phyloP scores from a whole-genome alignment of 2,329 filamentous ascomycete species.

The Fusarium paranaense region DNA sequence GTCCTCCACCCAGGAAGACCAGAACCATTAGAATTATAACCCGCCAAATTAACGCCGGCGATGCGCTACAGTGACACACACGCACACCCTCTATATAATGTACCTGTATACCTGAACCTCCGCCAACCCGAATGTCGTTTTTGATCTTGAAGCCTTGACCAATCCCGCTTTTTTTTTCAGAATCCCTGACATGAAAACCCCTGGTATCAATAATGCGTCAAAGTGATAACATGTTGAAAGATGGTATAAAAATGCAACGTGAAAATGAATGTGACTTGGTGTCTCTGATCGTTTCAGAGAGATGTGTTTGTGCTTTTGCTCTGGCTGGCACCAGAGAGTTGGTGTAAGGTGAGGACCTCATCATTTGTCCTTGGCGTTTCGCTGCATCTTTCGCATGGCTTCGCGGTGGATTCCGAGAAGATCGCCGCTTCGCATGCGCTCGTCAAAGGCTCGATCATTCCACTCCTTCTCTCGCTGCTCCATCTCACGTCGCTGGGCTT shows the following conservation, averaged over 20 bases:
- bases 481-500: conserved; percentile 69
- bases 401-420: conserved; percentile 83
- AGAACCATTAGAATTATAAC: conserved; percentile 18
- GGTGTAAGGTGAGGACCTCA: neutral
- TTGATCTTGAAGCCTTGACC: conserved; percentile 22
- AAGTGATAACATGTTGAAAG: conserved; percentile 21
- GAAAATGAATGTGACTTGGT: conserved; percentile 17
- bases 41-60: conserved; percentile 22
- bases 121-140: conserved; percentile 22
- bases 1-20: neutral
- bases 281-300: neutral
- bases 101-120: conserved; percentile 24
- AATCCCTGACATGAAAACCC: conserved; percentile 33
- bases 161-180: conserved; percentile 14
- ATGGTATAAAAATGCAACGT: conserved; percentile 24
- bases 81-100: conserved; percentile 26
- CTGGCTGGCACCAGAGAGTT: neutral
- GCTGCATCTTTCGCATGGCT: conserved; percentile 83
- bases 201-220: conserved; percentile 43
- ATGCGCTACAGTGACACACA: conserved; percentile 13
- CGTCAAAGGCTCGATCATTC: conserved; percentile 74
- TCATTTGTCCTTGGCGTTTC: conserved; percentile 51
- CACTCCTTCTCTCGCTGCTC: conserved; percentile 68
- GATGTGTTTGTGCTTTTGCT: neutral
- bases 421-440: conserved; percentile 80